Conservation (phyloP, 2,329 filamentous ascomycete genomes). For the Fusarium goolgardi region DNA sequence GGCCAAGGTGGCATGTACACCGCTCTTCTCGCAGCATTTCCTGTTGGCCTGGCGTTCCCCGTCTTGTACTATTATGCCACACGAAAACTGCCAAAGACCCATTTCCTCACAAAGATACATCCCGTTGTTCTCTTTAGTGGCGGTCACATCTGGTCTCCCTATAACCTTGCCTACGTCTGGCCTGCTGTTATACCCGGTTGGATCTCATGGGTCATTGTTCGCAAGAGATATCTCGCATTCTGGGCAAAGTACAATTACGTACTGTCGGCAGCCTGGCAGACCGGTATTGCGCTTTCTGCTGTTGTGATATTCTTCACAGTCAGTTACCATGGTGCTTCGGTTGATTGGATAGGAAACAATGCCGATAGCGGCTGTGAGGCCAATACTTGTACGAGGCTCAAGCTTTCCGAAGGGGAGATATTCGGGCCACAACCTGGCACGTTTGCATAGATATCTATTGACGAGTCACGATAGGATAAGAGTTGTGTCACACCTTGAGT, state of each 20-base stretch:
- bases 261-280: conserved; percentile 59
- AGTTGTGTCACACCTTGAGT: accelerated
- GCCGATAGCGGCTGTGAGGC: conserved; percentile 46
- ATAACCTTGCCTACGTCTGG: conserved; percentile 60
- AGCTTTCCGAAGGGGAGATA: conserved; percentile 45
- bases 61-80: conserved; percentile 53
- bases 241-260: conserved; percentile 65
- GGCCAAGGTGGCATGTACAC: conserved; percentile 53
- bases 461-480: not conserved
- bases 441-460: conserved; percentile 9
- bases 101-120: conserved; percentile 56
- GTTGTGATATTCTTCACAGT: conserved; percentile 64
- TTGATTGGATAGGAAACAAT: conserved; percentile 61
- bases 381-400: conserved; percentile 36
- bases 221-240: conserved; percentile 57
- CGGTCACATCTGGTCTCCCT: conserved; percentile 56
- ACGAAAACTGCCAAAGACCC: conserved; percentile 50
- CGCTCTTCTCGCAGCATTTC: conserved; percentile 54
- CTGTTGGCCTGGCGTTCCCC: conserved; percentile 53
- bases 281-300: conserved; percentile 59
- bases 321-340: conserved; percentile 51
- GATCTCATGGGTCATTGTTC: conserved; percentile 60
- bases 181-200: conserved; percentile 60
- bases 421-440: conserved; percentile 46
- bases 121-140: conserved; percentile 59